Evolutionary conservation across 768 basidiomycete genomes (phyloP).

Genomic region (Rossbeevera mucosa): DNA sequence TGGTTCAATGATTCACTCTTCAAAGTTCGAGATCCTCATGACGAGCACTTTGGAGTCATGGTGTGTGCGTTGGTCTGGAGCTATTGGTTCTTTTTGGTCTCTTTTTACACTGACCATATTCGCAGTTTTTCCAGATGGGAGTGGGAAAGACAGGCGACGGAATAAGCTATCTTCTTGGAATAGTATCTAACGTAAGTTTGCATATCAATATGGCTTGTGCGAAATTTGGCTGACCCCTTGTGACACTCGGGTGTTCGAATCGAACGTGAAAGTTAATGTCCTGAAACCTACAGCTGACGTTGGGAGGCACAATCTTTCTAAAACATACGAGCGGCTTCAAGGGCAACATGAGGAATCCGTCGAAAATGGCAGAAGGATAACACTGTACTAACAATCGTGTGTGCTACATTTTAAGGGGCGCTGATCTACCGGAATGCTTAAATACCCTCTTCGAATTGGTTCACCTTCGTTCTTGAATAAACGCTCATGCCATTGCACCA

Average conservation of each 20-base stretch:
- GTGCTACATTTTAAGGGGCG: not conserved
- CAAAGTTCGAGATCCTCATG: slow-evolving; percentile 95
- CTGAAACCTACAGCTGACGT: not conserved
- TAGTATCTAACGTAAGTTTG: slow-evolving; percentile 96
- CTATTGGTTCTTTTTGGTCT: slow-evolving; percentile 71
- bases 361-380: not conserved
- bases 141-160: not conserved
- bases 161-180: slow-evolving; percentile 57
- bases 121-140: slow-evolving; percentile 74
- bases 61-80: slow-evolving; percentile 73
- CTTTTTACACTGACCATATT: slow-evolving; percentile 92
- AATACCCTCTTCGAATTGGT: not conserved
- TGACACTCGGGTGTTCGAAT: no score
- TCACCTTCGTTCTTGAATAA: not conserved
- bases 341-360: not conserved
- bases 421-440: not conserved
- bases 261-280: not conserved
- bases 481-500: not conserved
- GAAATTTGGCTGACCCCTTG: slow-evolving; percentile 93
- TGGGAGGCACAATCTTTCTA: not conserved
- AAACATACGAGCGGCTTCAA: not conserved
- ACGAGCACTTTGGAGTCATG: slow-evolving; percentile 65
- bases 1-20: slow-evolving; percentile 70
- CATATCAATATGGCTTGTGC: slow-evolving; percentile 95
- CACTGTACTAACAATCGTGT: no score